Base-by-base conservation (phyloP, 192 early-diverging fungal genomes). In the Rhizophlyctis rosea region DNA sequence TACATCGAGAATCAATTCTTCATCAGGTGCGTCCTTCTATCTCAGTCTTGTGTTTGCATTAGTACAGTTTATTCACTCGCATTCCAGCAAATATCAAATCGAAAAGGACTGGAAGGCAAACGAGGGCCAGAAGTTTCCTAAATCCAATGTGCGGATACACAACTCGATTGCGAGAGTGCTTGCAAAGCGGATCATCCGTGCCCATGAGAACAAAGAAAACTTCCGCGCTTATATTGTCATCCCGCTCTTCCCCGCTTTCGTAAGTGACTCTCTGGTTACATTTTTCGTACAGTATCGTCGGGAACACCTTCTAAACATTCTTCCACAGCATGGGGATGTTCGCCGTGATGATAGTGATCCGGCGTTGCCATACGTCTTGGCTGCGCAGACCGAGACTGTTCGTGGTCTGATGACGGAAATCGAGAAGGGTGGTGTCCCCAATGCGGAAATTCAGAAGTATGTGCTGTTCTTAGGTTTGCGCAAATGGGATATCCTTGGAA, bases 1-100 rank as follows among this genome's bases (percentile, higher is more conserved):
- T 91, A 94, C 69, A 94, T 94, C 63, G 92, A 94, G 65, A 92
- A 94, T 68, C 92, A 94, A 66, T 94, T 94, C 76, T 94, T 94
- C 64, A 85, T 89, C 56, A 80, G 77, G 33, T 75, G 68, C 11
- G 39, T 44, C 39, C 18, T 44, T 18, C 39, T 18, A 44, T 44
- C 39, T 44, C 9, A 44, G 39, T 44, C 7, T 44, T 18, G 9
- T 18, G 18, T 44, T 44, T 13, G 18, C 39, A 7, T 44, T 44
- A 18, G 39, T 44, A 18, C 18, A 18, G 39, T 18, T 18, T 44
- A 7, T 18, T 44, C 18, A 13, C 18, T 44, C 18, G 39, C 18
- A 13, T 44, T 44, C 7, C 39, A 44, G 39, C 39, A 44, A 44
- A 44, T 44, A 13, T 18, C 9, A 44, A 7, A 44, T 13, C 39